Base-by-base conservation (phyloP, 225 moss, liverwort and hornwort species). In the Straminergon stramineum region DNA sequence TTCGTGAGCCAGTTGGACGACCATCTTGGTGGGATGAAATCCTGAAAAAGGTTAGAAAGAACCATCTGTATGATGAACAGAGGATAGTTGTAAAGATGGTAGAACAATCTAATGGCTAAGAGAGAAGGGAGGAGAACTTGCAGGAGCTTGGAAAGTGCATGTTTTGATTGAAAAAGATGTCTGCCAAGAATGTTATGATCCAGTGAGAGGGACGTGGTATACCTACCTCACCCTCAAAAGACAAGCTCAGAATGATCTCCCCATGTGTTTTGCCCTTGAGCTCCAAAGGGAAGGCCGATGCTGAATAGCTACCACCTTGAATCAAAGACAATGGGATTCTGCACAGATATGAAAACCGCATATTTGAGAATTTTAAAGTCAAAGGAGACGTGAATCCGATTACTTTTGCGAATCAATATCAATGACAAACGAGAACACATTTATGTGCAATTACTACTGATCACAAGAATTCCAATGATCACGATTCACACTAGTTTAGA, bases 261-360 rank as follows among this genome's bases (percentile, higher is more conserved):
- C 93, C 93, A 13, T 85, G 90, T 27, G 92, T 78, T 71, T 92
- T 93, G 57, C 87, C 92, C 82, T 93, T 93, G 53, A 77, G 92
- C 84, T 93, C 88, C 86, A 91, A 43, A 22, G 93, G 91, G 60
- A 78, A 93, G 30, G 81, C 10, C 6, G 90, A 83, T 55, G 84
- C 69, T 56, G 79, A 87, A 87, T 87, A 35, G 60, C 84, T 87
- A 17, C 84, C 28, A 74, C 82, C 82, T 31, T 84, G 6, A 41
- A 92, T 77, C 39, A 21, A 28, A 45, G 89, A 48, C 77, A 92
- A 67, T 2, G 89, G 92, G 76, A 92, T 39, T 57, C 92, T 92
- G 87, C 76, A 70, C 39, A 64, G 2, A 39, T 15, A 79, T 17
- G 34, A 35, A 78, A 81, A 15, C 16, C 41, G 6, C 82, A 28